Evolutionary conservation across 176 grass and related monocot genomes (phyloP).

Genomic region (Neostapfia colusana): DNA sequence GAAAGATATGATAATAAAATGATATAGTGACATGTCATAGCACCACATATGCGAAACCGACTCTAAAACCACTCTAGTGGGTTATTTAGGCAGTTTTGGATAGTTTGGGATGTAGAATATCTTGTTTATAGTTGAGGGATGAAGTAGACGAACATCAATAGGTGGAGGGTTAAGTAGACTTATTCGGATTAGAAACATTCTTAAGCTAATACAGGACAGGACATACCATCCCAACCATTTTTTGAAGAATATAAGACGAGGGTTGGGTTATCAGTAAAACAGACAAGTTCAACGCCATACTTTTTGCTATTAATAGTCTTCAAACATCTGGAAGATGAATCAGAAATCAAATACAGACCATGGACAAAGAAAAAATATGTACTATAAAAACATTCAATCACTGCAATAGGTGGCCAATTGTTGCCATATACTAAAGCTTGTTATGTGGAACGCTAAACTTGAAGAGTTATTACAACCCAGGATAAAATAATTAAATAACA

Average conservation of each 20-base stretch:
- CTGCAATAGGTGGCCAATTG: background rate
- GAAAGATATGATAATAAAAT: no score
- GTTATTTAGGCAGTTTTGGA: no score
- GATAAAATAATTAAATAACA: conserved; percentile 3
- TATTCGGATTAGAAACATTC: conserved; percentile 20
- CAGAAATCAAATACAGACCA: conserved; percentile 39
- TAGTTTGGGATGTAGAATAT: no score
- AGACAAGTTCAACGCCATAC: conserved; percentile 91
- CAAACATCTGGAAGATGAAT: conserved; percentile 66
- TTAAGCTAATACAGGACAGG: conserved; percentile 9
- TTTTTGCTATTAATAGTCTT: conserved; percentile 99
- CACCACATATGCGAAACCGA: no score
- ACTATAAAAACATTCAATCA: conserved; percentile 5
- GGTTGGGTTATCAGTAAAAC: conserved; percentile 86
- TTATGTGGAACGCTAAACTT: background rate
- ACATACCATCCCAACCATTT: conserved; percentile 99
- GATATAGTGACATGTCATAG: no score
- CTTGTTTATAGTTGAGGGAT: no score
- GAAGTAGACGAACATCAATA: no score
- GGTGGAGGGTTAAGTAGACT: no score
- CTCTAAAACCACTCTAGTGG: no score
- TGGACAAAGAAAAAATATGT: background rate
- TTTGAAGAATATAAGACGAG: conserved; percentile 93
- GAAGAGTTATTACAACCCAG: background rate
- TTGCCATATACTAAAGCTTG: background rate